Evolutionary conservation across 1,139 yeast genomes (phyloP).

Genomic region (Debaryomycetaceae sp.): DNA sequence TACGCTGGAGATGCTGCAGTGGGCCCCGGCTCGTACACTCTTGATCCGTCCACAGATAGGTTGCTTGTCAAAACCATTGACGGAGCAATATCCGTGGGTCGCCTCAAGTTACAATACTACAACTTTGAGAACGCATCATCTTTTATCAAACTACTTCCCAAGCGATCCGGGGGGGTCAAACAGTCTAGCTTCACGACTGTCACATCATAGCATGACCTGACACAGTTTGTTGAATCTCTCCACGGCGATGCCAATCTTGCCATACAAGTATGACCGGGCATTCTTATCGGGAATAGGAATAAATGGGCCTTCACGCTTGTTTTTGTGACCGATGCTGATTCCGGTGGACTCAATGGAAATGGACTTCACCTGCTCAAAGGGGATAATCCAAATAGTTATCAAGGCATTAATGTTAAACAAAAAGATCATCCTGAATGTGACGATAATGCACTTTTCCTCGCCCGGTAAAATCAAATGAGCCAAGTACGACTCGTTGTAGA

Average conservation of each 20-base stretch:
- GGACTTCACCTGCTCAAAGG: conserved; percentile 56
- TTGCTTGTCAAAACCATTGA: conserved; percentile 41
- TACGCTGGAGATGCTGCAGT: neutral
- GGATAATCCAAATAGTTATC: conserved; percentile 61
- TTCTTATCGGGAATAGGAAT: conserved; percentile 72
- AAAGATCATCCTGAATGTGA: conserved; percentile 69
- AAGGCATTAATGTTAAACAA: conserved; percentile 63
- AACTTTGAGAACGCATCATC: conserved; percentile 38
- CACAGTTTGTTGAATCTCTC: conserved; percentile 67
- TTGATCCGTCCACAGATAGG: conserved; percentile 16
- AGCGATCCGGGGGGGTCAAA: conserved; percentile 36
- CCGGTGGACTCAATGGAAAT: conserved; percentile 82
- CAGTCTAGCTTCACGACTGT: conserved; percentile 1
- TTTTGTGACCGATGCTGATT: conserved; percentile 59
- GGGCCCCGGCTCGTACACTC: conserved; percentile 40
- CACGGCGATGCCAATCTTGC: conserved; percentile 76
- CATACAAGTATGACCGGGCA: conserved; percentile 65
- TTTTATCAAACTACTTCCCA: conserved; percentile 39
- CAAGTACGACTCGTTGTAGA: conserved; percentile 65
- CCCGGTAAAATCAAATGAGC: conserved; percentile 86
- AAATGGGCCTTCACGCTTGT: conserved; percentile 60
- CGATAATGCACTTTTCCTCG: conserved; percentile 69
- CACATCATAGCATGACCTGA: conserved; percentile 31
- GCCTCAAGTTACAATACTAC: conserved; percentile 53
- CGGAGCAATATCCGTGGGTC: conserved; percentile 32